Conservation (phyloP, 2,329 filamentous ascomycete species). For the Akanthomyces lecanii region DNA sequence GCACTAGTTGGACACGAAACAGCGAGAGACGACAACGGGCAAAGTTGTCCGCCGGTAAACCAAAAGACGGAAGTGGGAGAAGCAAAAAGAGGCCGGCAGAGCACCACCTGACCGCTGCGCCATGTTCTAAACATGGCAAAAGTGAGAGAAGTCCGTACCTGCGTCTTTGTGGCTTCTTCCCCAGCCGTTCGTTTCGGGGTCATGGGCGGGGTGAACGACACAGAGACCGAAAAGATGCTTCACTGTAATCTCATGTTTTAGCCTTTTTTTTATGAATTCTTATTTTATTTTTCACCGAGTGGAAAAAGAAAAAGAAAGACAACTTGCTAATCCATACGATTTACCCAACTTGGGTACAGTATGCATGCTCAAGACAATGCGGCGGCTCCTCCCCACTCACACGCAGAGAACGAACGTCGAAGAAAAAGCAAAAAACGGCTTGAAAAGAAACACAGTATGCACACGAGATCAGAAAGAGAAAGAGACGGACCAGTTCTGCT, state of each 20-base stretch:
- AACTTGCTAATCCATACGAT: too few relatives aligned
- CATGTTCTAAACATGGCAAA: slow-evolving; percentile 3
- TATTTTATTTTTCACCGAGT: background rate
- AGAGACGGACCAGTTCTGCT: background rate
- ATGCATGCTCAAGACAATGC: slow-evolving; percentile 3
- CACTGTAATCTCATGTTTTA: background rate
- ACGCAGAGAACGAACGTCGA: background rate
- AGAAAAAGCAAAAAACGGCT: slow-evolving; percentile 1
- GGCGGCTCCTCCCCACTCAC: background rate
- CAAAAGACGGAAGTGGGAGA: background rate
- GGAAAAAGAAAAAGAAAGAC: background rate
- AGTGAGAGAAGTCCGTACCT: background rate
- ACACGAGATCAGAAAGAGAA: background rate
- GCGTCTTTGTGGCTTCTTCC: background rate
- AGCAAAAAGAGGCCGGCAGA: background rate
- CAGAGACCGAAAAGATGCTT: background rate
- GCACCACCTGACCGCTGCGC: background rate
- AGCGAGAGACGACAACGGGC: background rate
- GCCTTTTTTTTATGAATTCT: background rate
- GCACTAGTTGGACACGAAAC: background rate
- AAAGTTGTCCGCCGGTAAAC: background rate
- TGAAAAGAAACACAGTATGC: background rate
- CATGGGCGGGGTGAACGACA: background rate
- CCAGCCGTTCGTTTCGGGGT: slow-evolving; percentile 8
- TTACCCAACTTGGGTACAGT: background rate